Percentiles rank a stretch among this genome's conserved stretches.
These are phyloP conservation scores for Hemerocallis citrina DNA, from an alignment of 106 monocot genomes.

Conservation along the genomic window DNA sequence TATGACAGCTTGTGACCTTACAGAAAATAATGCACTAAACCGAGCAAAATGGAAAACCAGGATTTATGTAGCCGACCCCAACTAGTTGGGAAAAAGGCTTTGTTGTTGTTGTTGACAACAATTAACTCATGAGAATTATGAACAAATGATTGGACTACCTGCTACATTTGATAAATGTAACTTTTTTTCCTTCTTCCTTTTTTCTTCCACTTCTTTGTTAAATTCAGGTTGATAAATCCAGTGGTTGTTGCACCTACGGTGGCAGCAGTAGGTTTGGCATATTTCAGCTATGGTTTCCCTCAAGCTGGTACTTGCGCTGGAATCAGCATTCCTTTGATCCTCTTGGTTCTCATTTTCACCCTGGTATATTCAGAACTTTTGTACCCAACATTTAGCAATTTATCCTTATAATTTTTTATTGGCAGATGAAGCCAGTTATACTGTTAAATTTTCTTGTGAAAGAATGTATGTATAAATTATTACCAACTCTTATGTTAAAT, in stretches of 20 bases:
- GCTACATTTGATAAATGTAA: neutral
- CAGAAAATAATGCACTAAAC: too few relatives aligned
- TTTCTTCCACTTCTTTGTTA: neutral
- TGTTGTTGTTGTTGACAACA: neutral
- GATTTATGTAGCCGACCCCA: too few relatives aligned
- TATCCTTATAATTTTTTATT: neutral
- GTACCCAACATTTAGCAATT: neutral
- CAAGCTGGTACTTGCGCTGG: conserved; percentile 91
- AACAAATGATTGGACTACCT: neutral
- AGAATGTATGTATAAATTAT: too few relatives aligned
- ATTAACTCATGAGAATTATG: neutral
- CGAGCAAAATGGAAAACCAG: too few relatives aligned
- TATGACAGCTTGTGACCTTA: too few relatives aligned
- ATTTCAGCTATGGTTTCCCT: conserved; percentile 98
- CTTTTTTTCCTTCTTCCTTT: neutral
- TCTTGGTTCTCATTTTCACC: conserved; percentile 83
- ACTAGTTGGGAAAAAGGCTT: too few relatives aligned
- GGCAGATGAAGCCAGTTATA: neutral
- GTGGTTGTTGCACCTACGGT: conserved; percentile 93
- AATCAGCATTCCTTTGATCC: conserved; percentile 79
- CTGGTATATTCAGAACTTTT: conserved; percentile 42
- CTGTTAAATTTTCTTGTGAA: neutral
- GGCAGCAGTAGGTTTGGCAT: conserved; percentile 82
- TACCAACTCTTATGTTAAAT: neutral
- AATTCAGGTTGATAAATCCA: conserved; percentile 93